Percentiles rank a stretch among this genome's conserved stretches.
phyloP scores from a whole-genome alignment of 495 filamentous ascomycete species.

The Elasticomyces elasticus region DNA sequence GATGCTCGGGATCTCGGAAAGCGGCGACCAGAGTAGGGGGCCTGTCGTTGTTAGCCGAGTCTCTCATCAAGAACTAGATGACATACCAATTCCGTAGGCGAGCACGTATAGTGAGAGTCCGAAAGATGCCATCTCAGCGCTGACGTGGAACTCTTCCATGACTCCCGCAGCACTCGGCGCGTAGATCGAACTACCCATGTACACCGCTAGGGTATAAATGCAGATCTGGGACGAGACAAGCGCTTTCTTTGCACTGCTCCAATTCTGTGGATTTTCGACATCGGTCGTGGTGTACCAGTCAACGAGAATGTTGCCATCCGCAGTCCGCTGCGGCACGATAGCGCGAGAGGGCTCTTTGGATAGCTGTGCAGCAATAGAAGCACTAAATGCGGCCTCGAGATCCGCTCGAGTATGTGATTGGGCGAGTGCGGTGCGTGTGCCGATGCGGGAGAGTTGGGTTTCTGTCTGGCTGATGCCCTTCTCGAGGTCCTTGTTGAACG shows the following conservation, averaged over 20 bases:
- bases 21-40: conserved; percentile 38
- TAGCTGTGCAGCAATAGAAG: conserved; percentile 3
- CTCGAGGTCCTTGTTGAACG: conserved; percentile 1
- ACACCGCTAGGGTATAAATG: conserved; percentile 38
- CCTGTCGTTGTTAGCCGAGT: too few relatives aligned
- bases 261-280: conserved; percentile 32
- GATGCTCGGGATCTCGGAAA: conserved; percentile 38
- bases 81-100: conserved; percentile 41
- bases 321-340: conserved; percentile 23
- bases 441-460: conserved; percentile 5
- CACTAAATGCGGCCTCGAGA: conserved; percentile 18
- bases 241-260: conserved; percentile 27
- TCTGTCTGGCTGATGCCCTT: neutral
- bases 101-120: conserved; percentile 47
- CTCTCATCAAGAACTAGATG: too few relatives aligned
- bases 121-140: conserved; percentile 33
- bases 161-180: conserved; percentile 32
- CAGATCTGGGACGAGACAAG: conserved; percentile 26
- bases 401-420: conserved; percentile 19
- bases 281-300: conserved; percentile 35
- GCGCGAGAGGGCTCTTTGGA: conserved; percentile 9
- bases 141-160: conserved; percentile 37
- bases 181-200: conserved; percentile 43
- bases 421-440: conserved; percentile 14
- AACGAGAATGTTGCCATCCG: conserved; percentile 32